A percentile compares a stretch with the other conserved stretches of the same genome.
Conservation (phyloP, 2,329 filamentous ascomycete genomes). For the Fusarium pseudoanthophilum region DNA sequence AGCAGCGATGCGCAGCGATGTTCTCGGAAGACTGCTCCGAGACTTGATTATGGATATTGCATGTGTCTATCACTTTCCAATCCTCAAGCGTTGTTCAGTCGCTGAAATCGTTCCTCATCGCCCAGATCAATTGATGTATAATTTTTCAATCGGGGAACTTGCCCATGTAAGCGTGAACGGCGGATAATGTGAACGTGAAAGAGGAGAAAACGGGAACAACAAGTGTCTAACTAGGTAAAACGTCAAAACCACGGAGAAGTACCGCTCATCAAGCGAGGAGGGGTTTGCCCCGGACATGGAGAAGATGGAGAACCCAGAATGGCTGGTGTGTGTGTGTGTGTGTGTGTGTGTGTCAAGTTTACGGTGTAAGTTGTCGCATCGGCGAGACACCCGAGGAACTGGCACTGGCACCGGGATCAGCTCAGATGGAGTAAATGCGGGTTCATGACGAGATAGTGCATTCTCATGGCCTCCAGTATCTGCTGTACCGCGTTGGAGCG, state of each 20-base stretch:
- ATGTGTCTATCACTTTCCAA: neutral
- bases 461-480: neutral
- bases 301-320: slow-evolving; percentile 28
- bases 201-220: slow-evolving; percentile 13
- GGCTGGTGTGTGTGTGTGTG: slow-evolving; percentile 28
- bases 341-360: no score
- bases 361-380: slow-evolving; percentile 21
- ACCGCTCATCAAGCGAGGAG: slow-evolving; percentile 21
- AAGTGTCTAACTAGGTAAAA: slow-evolving; percentile 15
- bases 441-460: slow-evolving; percentile 33
- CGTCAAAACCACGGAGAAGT: slow-evolving; percentile 8
- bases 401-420: slow-evolving; percentile 40
- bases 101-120: neutral
- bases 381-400: slow-evolving; percentile 37
- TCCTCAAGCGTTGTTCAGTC: neutral
- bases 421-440: slow-evolving; percentile 27
- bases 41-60: neutral
- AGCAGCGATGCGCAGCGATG: slow-evolving; percentile 15
- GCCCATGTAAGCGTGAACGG: slow-evolving; percentile 6
- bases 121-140: slow-evolving; percentile 1
- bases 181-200: slow-evolving; percentile 10
- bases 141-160: neutral
- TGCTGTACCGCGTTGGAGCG: slow-evolving; percentile 2
- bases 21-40: slow-evolving; percentile 33
- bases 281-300: slow-evolving; percentile 29